Evolutionary conservation across 2,329 filamentous ascomycete species (phyloP).

Genomic region (Penicillium sp.): DNA sequence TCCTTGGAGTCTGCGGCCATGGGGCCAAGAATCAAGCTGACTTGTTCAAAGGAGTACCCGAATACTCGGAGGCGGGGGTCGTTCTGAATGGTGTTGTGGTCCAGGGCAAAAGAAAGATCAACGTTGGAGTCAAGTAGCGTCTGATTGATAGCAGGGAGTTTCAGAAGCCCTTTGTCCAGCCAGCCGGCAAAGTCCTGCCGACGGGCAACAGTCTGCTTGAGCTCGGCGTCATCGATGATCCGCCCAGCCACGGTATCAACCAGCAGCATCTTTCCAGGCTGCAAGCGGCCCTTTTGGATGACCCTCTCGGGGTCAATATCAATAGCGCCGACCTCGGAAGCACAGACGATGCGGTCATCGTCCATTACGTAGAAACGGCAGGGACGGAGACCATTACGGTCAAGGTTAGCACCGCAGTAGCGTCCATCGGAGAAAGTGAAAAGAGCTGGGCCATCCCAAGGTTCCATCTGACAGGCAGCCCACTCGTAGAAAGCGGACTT

Average conservation of each 20-base stretch:
- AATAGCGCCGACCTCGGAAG: slow-evolving; percentile 93
- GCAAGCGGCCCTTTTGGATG: slow-evolving; percentile 87
- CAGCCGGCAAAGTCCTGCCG: slow-evolving; percentile 85
- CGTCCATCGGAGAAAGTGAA: slow-evolving; percentile 97
- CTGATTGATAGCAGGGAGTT: slow-evolving; percentile 71
- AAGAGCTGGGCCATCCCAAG: slow-evolving; percentile 93
- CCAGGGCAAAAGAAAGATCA: slow-evolving; percentile 66
- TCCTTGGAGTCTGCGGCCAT: slow-evolving; percentile 99
- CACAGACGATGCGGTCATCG: slow-evolving; percentile 95
- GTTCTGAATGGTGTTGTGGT: slow-evolving; percentile 71
- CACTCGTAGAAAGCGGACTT: slow-evolving; percentile 98
- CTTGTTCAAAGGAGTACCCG: slow-evolving; percentile 93
- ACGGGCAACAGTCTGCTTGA: slow-evolving; percentile 84
- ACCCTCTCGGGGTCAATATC: slow-evolving; percentile 85
- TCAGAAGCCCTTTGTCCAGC: slow-evolving; percentile 82
- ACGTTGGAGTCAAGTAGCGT: slow-evolving; percentile 54
- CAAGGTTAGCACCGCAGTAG: slow-evolving; percentile 94
- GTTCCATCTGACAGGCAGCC: slow-evolving; percentile 98
- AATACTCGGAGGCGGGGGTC: slow-evolving; percentile 82
- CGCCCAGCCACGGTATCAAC: slow-evolving; percentile 88
- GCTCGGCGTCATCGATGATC: slow-evolving; percentile 89
- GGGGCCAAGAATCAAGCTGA: slow-evolving; percentile 83
- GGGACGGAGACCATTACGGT: slow-evolving; percentile 90
- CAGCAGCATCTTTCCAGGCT: slow-evolving; percentile 92
- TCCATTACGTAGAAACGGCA: slow-evolving; percentile 97